Evolutionary conservation across 768 basidiomycete genomes (phyloP).

Genomic region (Trametes meyenii): DNA sequence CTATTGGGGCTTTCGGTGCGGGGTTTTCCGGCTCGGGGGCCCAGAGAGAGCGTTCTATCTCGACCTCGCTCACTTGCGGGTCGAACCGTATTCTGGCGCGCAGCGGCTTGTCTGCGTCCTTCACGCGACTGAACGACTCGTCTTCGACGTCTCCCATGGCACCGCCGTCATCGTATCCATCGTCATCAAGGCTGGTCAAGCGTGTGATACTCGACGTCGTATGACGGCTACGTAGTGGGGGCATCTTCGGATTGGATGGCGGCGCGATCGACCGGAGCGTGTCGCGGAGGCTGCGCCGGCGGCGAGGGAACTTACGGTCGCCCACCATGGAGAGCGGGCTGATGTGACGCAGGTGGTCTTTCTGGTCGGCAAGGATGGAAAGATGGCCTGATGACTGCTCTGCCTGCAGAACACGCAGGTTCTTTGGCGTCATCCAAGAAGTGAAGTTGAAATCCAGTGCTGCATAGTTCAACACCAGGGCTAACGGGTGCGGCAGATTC

Average conservation of each 20-base stretch:
- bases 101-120: constrained; percentile 75
- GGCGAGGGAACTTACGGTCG: constrained; percentile 45
- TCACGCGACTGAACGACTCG: constrained; percentile 40
- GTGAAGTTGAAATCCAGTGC: constrained; percentile 98
- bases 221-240: constrained; percentile 22
- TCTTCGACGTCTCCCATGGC: constrained; percentile 53
- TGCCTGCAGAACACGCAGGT: constrained; percentile 80
- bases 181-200: constrained; percentile 9
- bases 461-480: constrained; percentile 87
- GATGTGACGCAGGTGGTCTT: constrained; percentile 79
- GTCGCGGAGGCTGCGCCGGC: constrained; percentile 37
- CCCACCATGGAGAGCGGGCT: constrained; percentile 92
- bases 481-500: constrained; percentile 70
- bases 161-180: constrained; percentile 46
- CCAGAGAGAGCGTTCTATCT: constrained; percentile 9
- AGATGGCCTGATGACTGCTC: constrained; percentile 88
- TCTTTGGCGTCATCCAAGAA: constrained; percentile 90
- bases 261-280: constrained; percentile 32
- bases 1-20: constrained; percentile 55
- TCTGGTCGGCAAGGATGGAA: constrained; percentile 76
- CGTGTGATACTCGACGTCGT: constrained; percentile 20
- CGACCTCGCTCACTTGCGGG: constrained; percentile 24
- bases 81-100: constrained; percentile 67
- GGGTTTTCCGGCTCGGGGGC: background rate
- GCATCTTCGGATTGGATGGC: constrained; percentile 24